Percentiles rank a stretch among this genome's conserved stretches.
Evolutionary conservation across 345 rosid genomes (phyloP).

Genomic region (Citrus sinensis): DNA sequence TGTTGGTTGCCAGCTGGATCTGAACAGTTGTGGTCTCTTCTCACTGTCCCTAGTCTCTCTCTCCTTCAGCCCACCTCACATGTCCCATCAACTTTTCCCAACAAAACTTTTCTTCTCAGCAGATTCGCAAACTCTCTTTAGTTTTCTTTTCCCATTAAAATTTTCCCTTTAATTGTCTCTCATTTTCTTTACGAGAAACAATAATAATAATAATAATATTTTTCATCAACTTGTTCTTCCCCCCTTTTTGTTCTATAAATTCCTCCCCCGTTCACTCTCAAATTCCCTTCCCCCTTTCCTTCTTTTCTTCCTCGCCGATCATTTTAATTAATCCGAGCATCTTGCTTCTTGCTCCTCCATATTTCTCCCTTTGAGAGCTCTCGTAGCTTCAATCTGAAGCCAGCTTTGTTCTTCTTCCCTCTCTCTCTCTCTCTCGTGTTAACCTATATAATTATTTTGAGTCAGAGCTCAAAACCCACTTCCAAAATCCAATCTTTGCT

Average conservation of each 20-base stretch:
- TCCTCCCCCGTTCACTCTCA: neutral
- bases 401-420: neutral
- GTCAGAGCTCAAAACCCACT: neutral
- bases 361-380: neutral
- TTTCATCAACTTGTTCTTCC: constrained; percentile 14
- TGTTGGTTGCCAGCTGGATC: constrained; percentile 51
- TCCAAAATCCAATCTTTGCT: neutral
- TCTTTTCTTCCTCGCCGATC: neutral
- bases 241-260: constrained; percentile 48
- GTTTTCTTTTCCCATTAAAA: neutral
- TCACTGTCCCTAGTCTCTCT: neutral
- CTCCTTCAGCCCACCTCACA: constrained; percentile 28
- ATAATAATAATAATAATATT: too few relatives aligned
- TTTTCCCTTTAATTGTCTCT: neutral
- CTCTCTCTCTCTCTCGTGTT: neutral
- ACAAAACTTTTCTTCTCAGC: neutral
- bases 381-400: constrained; percentile 15
- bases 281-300: constrained; percentile 16
- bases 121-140: constrained; percentile 22
- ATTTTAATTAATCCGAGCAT: neutral
- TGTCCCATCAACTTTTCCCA: constrained; percentile 42
- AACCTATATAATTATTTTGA: neutral
- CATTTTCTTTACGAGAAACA: neutral
- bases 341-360: constrained; percentile 1
- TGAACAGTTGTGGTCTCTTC: constrained; percentile 22